Evolutionary conservation across 2,329 filamentous ascomycete species (phyloP), one percentile per base, ranked within the genome.

Genomic region (Scolecobasidium constrictum): DNA sequence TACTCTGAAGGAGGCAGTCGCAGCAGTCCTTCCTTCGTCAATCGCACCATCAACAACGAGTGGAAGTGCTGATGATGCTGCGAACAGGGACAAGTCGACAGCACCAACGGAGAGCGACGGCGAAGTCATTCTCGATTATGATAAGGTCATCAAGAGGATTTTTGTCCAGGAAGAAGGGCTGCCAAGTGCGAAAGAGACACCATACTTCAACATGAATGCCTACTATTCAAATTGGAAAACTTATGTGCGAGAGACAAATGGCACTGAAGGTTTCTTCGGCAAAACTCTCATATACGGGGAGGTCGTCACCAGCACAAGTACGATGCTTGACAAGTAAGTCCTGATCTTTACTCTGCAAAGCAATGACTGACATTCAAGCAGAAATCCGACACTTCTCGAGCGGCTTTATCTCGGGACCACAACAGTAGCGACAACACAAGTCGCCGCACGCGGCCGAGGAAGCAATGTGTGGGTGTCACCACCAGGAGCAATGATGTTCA

Each of bases 391-490:
- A 21, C 67, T 95, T 18, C 75, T 95, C 26, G 74, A 80, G 4
- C 77, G 73, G 35, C 71, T 96, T 0, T 86, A 88, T 0, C 79
- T 75, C 0, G 92, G 92, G n/a, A 87, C 94, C 57, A 94, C 88
- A 0, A 71, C 86, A 9, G 82, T 83, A 1, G 90, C 92, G 1
- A 92, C 87, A 0, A 86, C 83, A 0, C 90, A 96, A 60, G 71
- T 95, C 5, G 85, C 88, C 0, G 92, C 82, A 5, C 79, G 92
- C 28, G 92, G 92, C 5, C 81, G 92, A 7, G 92, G 92, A 3
- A 80, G 75, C 22, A 98, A 98, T 53, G 85, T 95, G 46, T 98
- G 92, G 92, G 78, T 98, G 4, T 86, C 88, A 0, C 92, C 92
- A 1, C 76, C 84, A 0, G 92, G 92, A 1, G 78, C 78, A 26